These are phyloP conservation scores for Parastagonospora avenae DNA, from an alignment of 2,329 filamentous ascomycete genomes.

Conservation along the genomic window DNA sequence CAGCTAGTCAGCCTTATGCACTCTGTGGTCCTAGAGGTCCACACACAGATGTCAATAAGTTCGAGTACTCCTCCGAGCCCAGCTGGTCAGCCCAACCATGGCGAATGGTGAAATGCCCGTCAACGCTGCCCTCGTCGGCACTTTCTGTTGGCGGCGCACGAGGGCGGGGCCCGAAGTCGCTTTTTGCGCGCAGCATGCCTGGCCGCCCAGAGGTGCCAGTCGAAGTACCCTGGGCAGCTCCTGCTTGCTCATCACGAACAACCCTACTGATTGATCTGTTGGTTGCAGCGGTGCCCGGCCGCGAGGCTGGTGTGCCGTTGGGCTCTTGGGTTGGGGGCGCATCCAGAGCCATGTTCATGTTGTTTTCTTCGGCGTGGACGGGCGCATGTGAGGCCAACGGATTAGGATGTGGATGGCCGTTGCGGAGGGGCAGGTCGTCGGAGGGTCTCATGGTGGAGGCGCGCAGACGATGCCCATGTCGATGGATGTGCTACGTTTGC, in stretches of 20 bases:
- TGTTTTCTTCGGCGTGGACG: slow-evolving; percentile 23
- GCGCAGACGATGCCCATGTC: slow-evolving; percentile 40
- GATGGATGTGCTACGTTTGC: slow-evolving; percentile 19
- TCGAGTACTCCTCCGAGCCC: slow-evolving; percentile 86
- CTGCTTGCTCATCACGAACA: slow-evolving; percentile 26
- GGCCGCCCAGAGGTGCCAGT: slow-evolving; percentile 54
- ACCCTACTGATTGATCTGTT: slow-evolving; percentile 18
- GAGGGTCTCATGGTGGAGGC: slow-evolving; percentile 39
- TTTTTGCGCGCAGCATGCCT: slow-evolving; percentile 60
- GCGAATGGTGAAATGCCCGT: slow-evolving; percentile 65
- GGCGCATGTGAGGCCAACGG: slow-evolving; percentile 37
- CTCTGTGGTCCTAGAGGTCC: slow-evolving; percentile 1
- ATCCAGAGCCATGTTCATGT: slow-evolving; percentile 11
- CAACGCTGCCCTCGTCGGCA: slow-evolving; percentile 51
- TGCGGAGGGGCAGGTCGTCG: slow-evolving; percentile 29
- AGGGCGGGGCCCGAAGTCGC: slow-evolving; percentile 62
- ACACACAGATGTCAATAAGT: slow-evolving; percentile 78
- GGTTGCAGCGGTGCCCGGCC: slow-evolving; percentile 34
- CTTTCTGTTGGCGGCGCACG: slow-evolving; percentile 26
- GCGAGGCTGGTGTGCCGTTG: slow-evolving; percentile 21
- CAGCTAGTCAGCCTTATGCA: slow-evolving; percentile 11
- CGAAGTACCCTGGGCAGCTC: slow-evolving; percentile 56
- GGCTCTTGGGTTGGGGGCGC: slow-evolving; percentile 13
- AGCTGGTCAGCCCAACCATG: slow-evolving; percentile 95
- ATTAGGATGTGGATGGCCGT: slow-evolving; percentile 28